Evolutionary conservation across 495 filamentous ascomycete genomes (phyloP).

Genomic region (Arthonia radiata): DNA sequence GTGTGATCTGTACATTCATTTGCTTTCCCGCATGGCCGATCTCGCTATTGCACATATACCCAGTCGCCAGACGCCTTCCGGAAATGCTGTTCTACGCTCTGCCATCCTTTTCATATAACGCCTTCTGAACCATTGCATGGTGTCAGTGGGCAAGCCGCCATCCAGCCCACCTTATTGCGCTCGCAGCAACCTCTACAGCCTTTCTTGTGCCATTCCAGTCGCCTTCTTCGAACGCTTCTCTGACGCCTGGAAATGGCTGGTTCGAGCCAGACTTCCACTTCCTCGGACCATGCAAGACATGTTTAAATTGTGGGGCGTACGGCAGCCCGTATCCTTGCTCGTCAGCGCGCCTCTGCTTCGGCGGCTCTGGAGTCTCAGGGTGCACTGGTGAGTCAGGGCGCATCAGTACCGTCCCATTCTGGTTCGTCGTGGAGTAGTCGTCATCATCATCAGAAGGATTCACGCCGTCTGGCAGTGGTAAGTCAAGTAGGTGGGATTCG

Average conservation of each 20-base stretch:
- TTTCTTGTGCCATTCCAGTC: constrained; percentile 47
- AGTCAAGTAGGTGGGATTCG: constrained; percentile 61
- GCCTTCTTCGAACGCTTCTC: constrained; percentile 48
- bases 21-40: constrained; percentile 1
- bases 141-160: constrained; percentile 32
- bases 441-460: constrained; percentile 24
- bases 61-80: not conserved
- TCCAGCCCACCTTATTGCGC: constrained; percentile 39
- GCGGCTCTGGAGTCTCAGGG: not conserved
- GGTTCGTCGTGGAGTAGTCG: constrained; percentile 13
- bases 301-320: constrained; percentile 81
- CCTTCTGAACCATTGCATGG: constrained; percentile 2
- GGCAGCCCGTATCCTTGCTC: constrained; percentile 31
- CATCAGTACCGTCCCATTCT: constrained; percentile 19
- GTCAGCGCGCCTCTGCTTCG: constrained; percentile 1
- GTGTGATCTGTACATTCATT: constrained; percentile 12
- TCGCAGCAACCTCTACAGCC: constrained; percentile 47
- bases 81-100: not conserved
- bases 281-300: constrained; percentile 69
- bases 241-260: constrained; percentile 58
- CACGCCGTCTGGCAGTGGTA: no score
- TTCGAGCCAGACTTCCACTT: constrained; percentile 56
- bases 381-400: not conserved
- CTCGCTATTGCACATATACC: constrained; percentile 1
- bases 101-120: not conserved